A percentile compares a stretch with the other conserved stretches of the same genome.
Evolutionary conservation across 331 rosid genomes (phyloP).

Genomic region (Prunus yedoensis): DNA sequence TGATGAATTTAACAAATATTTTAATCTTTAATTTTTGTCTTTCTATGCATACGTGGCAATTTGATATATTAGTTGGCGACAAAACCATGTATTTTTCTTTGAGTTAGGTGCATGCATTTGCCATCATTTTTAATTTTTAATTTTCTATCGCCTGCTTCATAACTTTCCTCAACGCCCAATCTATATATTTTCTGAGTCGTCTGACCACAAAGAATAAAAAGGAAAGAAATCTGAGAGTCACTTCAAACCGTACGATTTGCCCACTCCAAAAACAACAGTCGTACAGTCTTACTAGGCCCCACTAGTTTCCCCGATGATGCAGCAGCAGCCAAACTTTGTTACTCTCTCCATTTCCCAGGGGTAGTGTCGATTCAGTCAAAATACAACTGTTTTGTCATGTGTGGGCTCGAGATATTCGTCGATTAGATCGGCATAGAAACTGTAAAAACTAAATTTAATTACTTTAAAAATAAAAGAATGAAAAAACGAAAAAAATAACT

Average conservation of each 20-base stretch:
- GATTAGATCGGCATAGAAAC: conserved; percentile 22
- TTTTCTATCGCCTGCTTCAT: not conserved
- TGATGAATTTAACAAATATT: too few species aligned
- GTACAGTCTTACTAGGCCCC: not conserved
- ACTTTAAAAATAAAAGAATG: too few species aligned
- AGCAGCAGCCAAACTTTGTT: not conserved
- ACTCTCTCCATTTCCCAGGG: not conserved
- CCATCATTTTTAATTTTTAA: too few species aligned
- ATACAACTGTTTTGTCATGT: not conserved
- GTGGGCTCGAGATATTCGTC: conserved; percentile 10
- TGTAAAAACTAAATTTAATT: not conserved
- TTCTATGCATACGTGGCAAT: fast-evolving
- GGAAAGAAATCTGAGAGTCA: not conserved
- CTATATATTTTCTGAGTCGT: not conserved
- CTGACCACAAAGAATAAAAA: too few species aligned
- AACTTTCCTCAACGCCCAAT: not conserved
- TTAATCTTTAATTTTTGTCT: too few species aligned
- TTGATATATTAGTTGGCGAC: too few species aligned
- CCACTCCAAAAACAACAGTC: not conserved
- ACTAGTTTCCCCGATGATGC: not conserved
- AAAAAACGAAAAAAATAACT: conserved; percentile 4
- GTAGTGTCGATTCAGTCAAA: not conserved
- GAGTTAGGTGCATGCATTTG: not conserved
- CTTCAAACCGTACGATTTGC: not conserved
- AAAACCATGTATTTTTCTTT: too few species aligned